A percentile compares a stretch with the other conserved stretches of the same genome.
Evolutionary conservation across 441 rosid species (phyloP).

Genomic region (Erodium moschatum): DNA sequence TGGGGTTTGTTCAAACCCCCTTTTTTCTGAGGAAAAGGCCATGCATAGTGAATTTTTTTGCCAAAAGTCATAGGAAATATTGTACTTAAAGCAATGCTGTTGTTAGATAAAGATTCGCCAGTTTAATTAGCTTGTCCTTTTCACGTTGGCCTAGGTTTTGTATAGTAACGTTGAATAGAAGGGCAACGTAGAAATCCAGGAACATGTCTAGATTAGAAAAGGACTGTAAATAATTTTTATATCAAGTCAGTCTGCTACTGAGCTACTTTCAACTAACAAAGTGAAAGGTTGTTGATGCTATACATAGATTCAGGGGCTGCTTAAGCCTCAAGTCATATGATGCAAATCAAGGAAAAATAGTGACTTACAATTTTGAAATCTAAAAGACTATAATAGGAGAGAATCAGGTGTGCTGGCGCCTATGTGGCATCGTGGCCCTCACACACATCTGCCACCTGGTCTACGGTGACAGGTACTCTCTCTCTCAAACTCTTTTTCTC

Average conservation of each 20-base stretch:
- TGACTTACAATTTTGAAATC: no score
- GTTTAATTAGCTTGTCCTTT: background rate
- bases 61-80: background rate
- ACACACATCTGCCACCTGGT: no score
- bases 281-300: slow-evolving; percentile 15
- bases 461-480: no score
- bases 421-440: no score
- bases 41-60: background rate
- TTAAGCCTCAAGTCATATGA: no score
- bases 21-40: background rate
- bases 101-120: background rate
- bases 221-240: background rate
- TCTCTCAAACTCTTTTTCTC: no score
- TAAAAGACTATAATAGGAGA: no score
- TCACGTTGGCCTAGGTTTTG: background rate
- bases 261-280: slow-evolving; percentile 13
- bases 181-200: background rate
- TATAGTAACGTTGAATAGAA: slow-evolving; percentile 3
- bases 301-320: slow-evolving; percentile 14
- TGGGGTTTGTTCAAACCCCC: background rate
- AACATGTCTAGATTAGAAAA: background rate
- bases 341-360: no score
- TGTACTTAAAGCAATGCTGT: background rate
- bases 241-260: background rate
- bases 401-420: no score